These are phyloP conservation scores for Eucalyptus cloeziana DNA, from an alignment of 345 rosid genomes.

Conservation along the genomic window DNA sequence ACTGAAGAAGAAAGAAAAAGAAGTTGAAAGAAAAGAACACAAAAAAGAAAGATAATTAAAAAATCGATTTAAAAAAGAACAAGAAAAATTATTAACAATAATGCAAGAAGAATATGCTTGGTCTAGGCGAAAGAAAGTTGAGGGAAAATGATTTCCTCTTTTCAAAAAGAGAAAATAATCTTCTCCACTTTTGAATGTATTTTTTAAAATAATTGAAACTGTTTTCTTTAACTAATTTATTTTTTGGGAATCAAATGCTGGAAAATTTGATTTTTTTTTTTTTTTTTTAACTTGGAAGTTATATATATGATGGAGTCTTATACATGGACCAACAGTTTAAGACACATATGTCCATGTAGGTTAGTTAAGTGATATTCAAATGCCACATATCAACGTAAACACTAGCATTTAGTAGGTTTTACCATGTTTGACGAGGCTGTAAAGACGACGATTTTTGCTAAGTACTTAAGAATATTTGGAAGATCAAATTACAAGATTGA, in stretches of 20 bases:
- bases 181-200: not conserved
- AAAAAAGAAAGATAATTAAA: too few species aligned
- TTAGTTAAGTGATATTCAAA: not conserved
- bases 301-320: not conserved
- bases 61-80: too few species aligned
- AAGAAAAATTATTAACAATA: too few species aligned
- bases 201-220: accelerated
- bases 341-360: not conserved
- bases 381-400: not conserved
- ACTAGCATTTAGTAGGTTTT: not conserved
- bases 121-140: not conserved
- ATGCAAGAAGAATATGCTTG: not conserved
- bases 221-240: not conserved
- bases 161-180: too few species aligned
- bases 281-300: not conserved
- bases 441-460: not conserved
- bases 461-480: not conserved
- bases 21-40: too few species aligned
- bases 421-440: not conserved
- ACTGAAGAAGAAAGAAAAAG: accelerated
- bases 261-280: not conserved
- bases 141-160: not conserved
- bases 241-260: not conserved
- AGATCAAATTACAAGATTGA: not conserved
- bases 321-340: not conserved